These are phyloP conservation scores for Verticillium isaacii DNA, from an alignment of 2,329 filamentous ascomycete species.

Conservation along the genomic window DNA sequence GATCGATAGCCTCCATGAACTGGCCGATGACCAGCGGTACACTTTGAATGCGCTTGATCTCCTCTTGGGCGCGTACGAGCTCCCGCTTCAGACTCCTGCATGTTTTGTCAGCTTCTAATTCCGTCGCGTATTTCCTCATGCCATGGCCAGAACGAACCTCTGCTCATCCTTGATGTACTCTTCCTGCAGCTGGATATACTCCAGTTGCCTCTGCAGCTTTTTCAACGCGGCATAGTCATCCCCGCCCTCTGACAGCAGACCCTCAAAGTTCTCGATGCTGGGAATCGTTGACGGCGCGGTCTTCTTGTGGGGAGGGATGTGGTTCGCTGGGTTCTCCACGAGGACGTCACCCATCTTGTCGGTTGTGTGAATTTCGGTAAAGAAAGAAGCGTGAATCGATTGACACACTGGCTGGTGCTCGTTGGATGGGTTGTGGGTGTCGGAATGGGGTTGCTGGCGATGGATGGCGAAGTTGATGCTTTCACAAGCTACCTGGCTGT, in stretches of 20 bases:
- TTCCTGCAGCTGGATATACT: constrained; percentile 97
- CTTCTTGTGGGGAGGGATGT: constrained; percentile 75
- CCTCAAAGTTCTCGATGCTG: constrained; percentile 86
- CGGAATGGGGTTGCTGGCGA: neutral
- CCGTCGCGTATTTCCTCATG: neutral
- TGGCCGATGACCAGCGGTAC: constrained; percentile 97
- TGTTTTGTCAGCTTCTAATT: constrained; percentile 13
- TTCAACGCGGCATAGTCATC: constrained; percentile 96
- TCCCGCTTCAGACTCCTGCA: constrained; percentile 89
- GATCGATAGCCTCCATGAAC: constrained; percentile 99
- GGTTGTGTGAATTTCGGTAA: neutral
- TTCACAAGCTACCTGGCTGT: neutral
- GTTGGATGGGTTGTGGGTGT: neutral
- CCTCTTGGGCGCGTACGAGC: constrained; percentile 93
- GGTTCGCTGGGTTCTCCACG: constrained; percentile 75
- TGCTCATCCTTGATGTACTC: constrained; percentile 99
- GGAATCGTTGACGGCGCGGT: constrained; percentile 74
- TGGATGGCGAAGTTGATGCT: constrained; percentile 3
- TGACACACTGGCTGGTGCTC: neutral
- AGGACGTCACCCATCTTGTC: constrained; percentile 77
- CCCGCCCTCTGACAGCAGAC: constrained; percentile 70
- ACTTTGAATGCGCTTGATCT: constrained; percentile 99
- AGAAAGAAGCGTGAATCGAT: neutral
- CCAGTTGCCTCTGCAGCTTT: constrained; percentile 91
- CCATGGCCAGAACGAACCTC: constrained; percentile 46